These are phyloP conservation scores for Aspergillus amoenus DNA, from an alignment of 2,329 filamentous ascomycete species.

Conservation along the genomic window DNA sequence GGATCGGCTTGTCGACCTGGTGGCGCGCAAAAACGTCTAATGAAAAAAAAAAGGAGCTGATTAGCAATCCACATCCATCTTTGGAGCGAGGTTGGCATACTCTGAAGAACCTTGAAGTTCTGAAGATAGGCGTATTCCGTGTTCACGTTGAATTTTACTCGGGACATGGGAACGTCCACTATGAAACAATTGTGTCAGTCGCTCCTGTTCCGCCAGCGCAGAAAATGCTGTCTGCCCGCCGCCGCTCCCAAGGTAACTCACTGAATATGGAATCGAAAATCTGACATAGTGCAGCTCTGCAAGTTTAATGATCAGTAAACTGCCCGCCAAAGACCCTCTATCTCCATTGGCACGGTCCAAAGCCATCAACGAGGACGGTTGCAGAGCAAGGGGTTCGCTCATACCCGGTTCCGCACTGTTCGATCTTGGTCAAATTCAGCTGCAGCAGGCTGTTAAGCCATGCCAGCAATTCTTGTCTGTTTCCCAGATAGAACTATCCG, in stretches of 20 bases:
- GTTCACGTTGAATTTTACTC: slow-evolving; percentile 98
- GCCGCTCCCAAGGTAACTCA: slow-evolving; percentile 38
- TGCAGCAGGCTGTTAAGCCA: slow-evolving; percentile 98
- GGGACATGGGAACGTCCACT: slow-evolving; percentile 89
- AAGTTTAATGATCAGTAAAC: slow-evolving; percentile 5
- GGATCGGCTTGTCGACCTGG: slow-evolving; percentile 83
- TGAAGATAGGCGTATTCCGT: slow-evolving; percentile 96
- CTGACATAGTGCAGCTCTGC: slow-evolving; percentile 90
- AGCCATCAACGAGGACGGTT: background rate
- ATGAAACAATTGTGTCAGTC: slow-evolving; percentile 10
- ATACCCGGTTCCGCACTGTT: slow-evolving; percentile 98
- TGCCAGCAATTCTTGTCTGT: slow-evolving; percentile 88
- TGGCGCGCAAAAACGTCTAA: slow-evolving; percentile 78
- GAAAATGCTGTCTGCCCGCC: background rate
- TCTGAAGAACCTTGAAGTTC: slow-evolving; percentile 97
- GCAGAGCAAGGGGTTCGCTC: slow-evolving; percentile 24
- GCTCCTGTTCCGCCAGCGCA: background rate
- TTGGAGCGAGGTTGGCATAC: slow-evolving; percentile 54
- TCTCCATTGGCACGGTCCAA: background rate
- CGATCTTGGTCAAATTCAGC: slow-evolving; percentile 97
- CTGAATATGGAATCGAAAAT: slow-evolving; percentile 97
- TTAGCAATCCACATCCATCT: background rate
- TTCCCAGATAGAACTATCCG: background rate
- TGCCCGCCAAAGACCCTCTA: background rate
- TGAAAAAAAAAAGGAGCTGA: background rate